Base-by-base conservation (phyloP, 2,329 filamentous ascomycete species). In the Kalaharituber pfeilii region DNA sequence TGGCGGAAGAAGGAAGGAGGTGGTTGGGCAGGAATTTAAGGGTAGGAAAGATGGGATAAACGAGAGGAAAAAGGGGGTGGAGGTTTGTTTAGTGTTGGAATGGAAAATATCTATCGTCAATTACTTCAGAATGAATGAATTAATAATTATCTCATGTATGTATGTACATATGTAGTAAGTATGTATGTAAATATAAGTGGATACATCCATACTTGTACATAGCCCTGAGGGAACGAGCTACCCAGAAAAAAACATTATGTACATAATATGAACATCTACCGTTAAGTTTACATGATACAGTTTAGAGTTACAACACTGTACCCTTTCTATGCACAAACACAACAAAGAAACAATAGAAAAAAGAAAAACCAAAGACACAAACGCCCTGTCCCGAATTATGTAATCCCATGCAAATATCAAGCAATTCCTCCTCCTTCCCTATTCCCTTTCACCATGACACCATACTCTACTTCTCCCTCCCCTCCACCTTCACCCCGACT, bases 391-490 rank as follows among this genome's bases (percentile, higher is more conserved):
- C 33, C 33, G 33, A 11, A n/a, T n/a, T 36, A 36, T 11, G 30
- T 36, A 36, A 1, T 36, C 11, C 30, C 11, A n/a, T 11, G 2
- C n/a, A 11, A 36, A 36, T 11, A 11, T 9, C 11, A 36, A 36
- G n/a, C 30, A 11, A n/a, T 9, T 36, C 30, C 30, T 53, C 58
- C 30, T 20, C 57, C 24, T 20, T n/a, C 27, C 15, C 51, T 54
- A 5, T 45, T 28, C 28, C 28, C 22, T 27, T 62, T 61, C 57
- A 61, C 27, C 53, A 53, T 30, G 51, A 56, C 51, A 24, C 29
- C 33, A 13, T 18, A 2, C 4, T 39, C 33, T 39, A 13, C 5
- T 39, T 39, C 8, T 39, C 33, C 1, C 33, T 36, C 15, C 4
- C 20, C 15, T 15, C 33, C 20, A 6, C 33, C 15, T 5, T 39